Base-by-base conservation (phyloP, 768 basidiomycete genomes). In the Mycena capillaripes region DNA sequence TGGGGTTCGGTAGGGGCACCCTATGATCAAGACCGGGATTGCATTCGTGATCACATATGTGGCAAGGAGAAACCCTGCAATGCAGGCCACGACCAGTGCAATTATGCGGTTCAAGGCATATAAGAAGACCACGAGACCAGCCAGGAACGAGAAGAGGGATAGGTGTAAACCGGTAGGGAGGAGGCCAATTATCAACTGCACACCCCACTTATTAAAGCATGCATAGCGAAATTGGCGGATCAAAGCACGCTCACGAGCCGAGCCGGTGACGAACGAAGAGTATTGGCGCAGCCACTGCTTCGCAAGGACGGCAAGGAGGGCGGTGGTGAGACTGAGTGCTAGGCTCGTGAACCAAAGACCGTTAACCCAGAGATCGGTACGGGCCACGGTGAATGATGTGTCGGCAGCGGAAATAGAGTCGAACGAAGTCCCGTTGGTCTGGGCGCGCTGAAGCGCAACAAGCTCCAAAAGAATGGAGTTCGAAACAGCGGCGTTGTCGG, bases 401-500 rank as follows among this genome's bases (percentile, higher is more conserved):
- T 4, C 23, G 9, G 46, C 46, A 6, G 42, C 9, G 42, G 42
- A 16, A 17, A 42, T 42, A 16, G 42, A 42, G 42, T 42, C 16
- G 42, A 42, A 23, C 3, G 46, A 23, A 48, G 46, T 48, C 1
- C 46, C 46, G n/a, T 23, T 48, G 46, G 46, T n/a, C 46, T 48
- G 23, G 46, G 46, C 46, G 3, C 46, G 23, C 46, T 48, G 46
- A 48, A 48, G 46, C 8, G 46, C 46, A 8, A 48, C 46, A 11
- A 48, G 46, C n/a, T 48, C 46, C 1, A 48, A n/a, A n/a, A 48
- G 46, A 16, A 48, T 48, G 46, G 46, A 48, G 23, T 48, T 48
- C 46, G 60, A 61, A 30, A 69, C 32, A 46, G 56, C 65, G 23
- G 50, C 38, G 57, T 70, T 64, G 57, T 78, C 65, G 17, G 71